These are phyloP conservation scores for Elsinoe perseae DNA, from an alignment of 2,329 filamentous ascomycete genomes.

Conservation along the genomic window DNA sequence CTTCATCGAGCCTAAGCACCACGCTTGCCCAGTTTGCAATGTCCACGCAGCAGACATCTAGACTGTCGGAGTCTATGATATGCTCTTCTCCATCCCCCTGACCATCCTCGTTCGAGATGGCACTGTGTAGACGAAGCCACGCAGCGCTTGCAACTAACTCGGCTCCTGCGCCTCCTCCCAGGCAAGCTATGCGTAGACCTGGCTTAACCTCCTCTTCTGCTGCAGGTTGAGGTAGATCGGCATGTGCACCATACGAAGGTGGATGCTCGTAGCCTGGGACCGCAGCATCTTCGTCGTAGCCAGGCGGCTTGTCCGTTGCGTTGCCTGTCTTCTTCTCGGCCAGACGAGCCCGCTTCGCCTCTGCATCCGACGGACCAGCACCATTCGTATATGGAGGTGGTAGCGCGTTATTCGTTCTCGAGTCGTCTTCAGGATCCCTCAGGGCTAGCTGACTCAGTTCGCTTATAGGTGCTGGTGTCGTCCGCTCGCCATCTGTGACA, in stretches of 20 bases:
- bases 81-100: constrained; percentile 13
- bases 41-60: constrained; percentile 63
- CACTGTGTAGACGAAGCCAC: constrained; percentile 30
- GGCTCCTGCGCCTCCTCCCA: constrained; percentile 59
- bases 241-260: constrained; percentile 7
- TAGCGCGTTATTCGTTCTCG: not conserved
- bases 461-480: not conserved
- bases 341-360: not conserved
- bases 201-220: not conserved
- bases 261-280: constrained; percentile 13
- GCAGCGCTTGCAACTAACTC: constrained; percentile 59
- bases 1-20: constrained; percentile 49
- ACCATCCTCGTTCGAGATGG: constrained; percentile 3
- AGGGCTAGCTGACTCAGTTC: not conserved
- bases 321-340: not conserved
- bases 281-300: not conserved
- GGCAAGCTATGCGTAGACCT: constrained; percentile 42
- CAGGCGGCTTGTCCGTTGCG: constrained; percentile 1
- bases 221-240: not conserved
- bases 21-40: constrained; percentile 69
- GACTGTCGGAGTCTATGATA: constrained; percentile 18
- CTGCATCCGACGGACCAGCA: not conserved
- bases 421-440: not conserved
- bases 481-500: constrained; percentile 6
- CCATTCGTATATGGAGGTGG: not conserved